Evolutionary conservation across 2,329 filamentous ascomycete species (phyloP).

Genomic region (Calonectria pauciramosa): DNA sequence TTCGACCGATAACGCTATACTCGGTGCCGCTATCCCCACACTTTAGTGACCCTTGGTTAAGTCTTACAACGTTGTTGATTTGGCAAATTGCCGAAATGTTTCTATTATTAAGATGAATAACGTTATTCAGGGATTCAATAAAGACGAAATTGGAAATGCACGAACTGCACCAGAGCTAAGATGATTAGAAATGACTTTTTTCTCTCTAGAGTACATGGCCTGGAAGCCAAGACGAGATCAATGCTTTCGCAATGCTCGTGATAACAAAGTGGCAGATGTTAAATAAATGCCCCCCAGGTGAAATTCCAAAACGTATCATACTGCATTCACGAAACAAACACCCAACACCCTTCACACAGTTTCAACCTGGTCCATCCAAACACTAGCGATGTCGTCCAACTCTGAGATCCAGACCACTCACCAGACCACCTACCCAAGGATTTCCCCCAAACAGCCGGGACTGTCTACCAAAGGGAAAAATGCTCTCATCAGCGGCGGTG

Average conservation of each 20-base stretch:
- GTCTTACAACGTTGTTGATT: not conserved
- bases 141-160: not conserved
- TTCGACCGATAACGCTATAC: not conserved
- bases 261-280: not conserved
- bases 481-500: constrained; percentile 75
- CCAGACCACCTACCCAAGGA: constrained; percentile 46
- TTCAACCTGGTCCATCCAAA: not conserved
- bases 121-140: not conserved
- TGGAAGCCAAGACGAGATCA: not conserved
- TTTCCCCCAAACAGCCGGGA: constrained; percentile 50
- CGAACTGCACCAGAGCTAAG: not conserved
- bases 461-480: constrained; percentile 58
- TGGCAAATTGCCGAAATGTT: no score
- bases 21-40: not conserved
- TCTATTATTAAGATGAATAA: not conserved
- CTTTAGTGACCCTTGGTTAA: not conserved
- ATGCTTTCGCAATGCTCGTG: not conserved
- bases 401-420: constrained; percentile 30
- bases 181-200: not conserved
- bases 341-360: no score
- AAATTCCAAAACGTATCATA: not conserved
- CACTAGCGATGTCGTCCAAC: constrained; percentile 27
- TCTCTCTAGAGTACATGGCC: not conserved
- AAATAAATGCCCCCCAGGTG: not conserved
- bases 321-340: not conserved